Evolutionary conservation across 1,139 yeast genomes (phyloP).

Genomic region (Lodderomyces jiufengensis): DNA sequence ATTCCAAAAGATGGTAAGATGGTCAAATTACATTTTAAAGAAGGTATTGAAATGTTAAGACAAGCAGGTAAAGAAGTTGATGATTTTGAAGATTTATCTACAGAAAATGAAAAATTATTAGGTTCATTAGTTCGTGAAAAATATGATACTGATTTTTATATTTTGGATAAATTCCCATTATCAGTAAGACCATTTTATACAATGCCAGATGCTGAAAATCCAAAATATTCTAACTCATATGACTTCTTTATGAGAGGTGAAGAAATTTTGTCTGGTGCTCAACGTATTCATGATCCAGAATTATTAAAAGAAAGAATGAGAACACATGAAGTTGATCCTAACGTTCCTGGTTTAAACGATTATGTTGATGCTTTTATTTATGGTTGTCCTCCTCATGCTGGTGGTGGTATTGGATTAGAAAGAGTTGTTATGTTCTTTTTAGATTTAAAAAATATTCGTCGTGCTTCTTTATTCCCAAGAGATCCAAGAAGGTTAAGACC

Average conservation of each 20-base stretch:
- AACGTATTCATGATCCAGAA: constrained; percentile 93
- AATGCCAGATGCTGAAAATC: constrained; percentile 94
- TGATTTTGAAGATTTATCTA: constrained; percentile 84
- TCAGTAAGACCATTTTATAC: constrained; percentile 98
- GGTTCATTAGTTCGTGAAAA: constrained; percentile 91
- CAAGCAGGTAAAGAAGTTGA: constrained; percentile 79
- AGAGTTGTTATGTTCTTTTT: constrained; percentile 98
- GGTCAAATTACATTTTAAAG: constrained; percentile 86
- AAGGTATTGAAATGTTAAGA: constrained; percentile 83
- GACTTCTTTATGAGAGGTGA: constrained; percentile 99
- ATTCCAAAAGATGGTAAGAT: constrained; percentile 86
- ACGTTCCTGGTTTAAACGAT: constrained; percentile 77
- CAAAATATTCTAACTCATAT: constrained; percentile 88
- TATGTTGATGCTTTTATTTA: constrained; percentile 88
- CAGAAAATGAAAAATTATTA: constrained; percentile 90
- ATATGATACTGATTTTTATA: constrained; percentile 96
- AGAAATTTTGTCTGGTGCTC: constrained; percentile 97
- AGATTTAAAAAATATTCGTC: constrained; percentile 93
- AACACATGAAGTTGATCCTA: constrained; percentile 79
- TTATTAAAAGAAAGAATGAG: constrained; percentile 78
- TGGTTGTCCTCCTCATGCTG: constrained; percentile 99
- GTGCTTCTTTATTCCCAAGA: constrained; percentile 98
- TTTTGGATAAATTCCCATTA: constrained; percentile 95
- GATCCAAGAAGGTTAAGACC: constrained; percentile 95
- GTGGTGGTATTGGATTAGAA: constrained; percentile 99